Evolutionary conservation across 805 yeast genomes (phyloP).

Genomic region (Clavispora carvajalis): DNA sequence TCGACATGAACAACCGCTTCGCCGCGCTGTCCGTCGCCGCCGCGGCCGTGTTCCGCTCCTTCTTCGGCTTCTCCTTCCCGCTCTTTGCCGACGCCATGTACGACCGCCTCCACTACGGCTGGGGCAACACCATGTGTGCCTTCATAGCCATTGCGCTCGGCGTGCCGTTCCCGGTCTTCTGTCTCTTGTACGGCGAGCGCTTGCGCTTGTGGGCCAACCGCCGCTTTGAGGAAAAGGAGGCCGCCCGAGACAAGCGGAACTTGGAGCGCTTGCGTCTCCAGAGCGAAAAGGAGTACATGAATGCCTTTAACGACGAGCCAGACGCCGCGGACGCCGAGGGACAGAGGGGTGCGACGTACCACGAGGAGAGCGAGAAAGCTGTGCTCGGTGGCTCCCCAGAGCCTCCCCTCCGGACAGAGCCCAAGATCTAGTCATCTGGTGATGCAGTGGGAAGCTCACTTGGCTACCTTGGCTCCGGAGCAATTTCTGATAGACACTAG

Average conservation of each 20-base stretch:
- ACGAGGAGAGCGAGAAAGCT: too few relatives aligned
- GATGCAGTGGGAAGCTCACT: too few relatives aligned
- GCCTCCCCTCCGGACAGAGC: too few relatives aligned
- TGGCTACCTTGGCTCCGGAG: too few relatives aligned
- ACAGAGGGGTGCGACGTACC: too few relatives aligned
- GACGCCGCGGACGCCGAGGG: too few relatives aligned
- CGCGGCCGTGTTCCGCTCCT: conserved; percentile 61
- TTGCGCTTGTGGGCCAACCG: conserved; percentile 56
- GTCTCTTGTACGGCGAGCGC: conserved; percentile 51
- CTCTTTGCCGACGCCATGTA: conserved; percentile 59
- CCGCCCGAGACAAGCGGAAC: conserved; percentile 39
- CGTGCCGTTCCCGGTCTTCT: conserved; percentile 61
- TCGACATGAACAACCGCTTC: conserved; percentile 63
- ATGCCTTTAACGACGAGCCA: too few relatives aligned
- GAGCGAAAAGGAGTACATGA: conserved; percentile 10
- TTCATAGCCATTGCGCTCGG: conserved; percentile 53
- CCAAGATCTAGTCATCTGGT: too few relatives aligned
- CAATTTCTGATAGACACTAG: too few relatives aligned
- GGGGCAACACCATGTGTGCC: conserved; percentile 66
- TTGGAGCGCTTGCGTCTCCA: conserved; percentile 26
- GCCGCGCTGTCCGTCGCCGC: conserved; percentile 70
- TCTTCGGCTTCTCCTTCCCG: conserved; percentile 68
- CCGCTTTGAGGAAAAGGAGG: conserved; percentile 43
- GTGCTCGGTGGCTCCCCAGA: too few relatives aligned
- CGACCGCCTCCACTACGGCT: conserved; percentile 53